Percentiles rank a stretch among this genome's conserved stretches.
phyloP scores from a whole-genome alignment of 192 early-diverging fungal genomes.

The Podila epicladia region DNA sequence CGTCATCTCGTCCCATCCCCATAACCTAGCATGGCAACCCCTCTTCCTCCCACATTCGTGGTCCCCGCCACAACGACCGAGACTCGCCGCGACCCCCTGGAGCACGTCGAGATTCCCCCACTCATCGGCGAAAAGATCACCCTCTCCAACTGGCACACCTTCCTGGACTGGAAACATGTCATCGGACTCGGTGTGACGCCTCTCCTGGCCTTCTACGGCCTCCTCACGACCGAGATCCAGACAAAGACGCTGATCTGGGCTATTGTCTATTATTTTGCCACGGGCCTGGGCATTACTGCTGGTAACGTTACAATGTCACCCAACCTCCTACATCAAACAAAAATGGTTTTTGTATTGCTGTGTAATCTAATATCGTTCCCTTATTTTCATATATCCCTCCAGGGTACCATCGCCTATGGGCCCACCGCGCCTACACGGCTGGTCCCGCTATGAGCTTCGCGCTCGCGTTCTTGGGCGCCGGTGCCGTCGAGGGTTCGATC shows the following conservation, averaged over 20 bases:
- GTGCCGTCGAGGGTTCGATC: constrained; percentile 84
- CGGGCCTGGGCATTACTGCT: constrained; percentile 90
- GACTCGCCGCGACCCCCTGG: constrained; percentile 34
- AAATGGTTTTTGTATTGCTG: too few species aligned
- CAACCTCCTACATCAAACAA: too few species aligned
- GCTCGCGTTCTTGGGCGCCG: constrained; percentile 70
- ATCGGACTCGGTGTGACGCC: constrained; percentile 74
- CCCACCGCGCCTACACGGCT: constrained; percentile 81
- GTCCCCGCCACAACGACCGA: constrained; percentile 43
- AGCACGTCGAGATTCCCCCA: constrained; percentile 31
- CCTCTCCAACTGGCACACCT: constrained; percentile 59
- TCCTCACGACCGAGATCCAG: constrained; percentile 73
- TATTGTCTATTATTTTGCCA: constrained; percentile 75
- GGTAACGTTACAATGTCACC: too few species aligned
- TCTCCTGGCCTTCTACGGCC: constrained; percentile 82
- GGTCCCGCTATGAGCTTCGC: constrained; percentile 67
- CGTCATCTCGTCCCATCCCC: background rate
- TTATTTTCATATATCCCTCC: background rate
- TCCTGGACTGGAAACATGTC: constrained; percentile 76
- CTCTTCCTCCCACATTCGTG: constrained; percentile 41
- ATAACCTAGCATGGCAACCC: constrained; percentile 33
- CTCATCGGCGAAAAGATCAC: constrained; percentile 58
- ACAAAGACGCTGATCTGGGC: constrained; percentile 78
- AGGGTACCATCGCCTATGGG: constrained; percentile 89
- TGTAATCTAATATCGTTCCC: background rate